Percentiles rank a stretch among this genome's conserved stretches.
Conservation (phyloP, 768 basidiomycete species). For the Tulasnella sp. region DNA sequence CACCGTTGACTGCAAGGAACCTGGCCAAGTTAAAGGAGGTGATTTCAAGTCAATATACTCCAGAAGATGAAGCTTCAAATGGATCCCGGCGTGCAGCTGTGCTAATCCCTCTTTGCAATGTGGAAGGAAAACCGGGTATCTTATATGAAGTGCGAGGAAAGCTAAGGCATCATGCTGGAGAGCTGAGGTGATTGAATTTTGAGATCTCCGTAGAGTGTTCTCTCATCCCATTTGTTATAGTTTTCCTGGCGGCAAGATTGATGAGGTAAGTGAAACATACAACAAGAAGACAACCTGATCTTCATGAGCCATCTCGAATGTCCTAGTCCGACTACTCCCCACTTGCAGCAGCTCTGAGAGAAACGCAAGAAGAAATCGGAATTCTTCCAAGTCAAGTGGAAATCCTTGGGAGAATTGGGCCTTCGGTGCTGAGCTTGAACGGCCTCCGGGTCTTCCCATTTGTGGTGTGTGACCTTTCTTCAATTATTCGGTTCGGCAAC, state of each 20-base stretch:
- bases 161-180: slow-evolving; percentile 59
- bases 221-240: slow-evolving; percentile 27
- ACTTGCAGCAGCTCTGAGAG: slow-evolving; percentile 48
- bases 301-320: slow-evolving; percentile 16
- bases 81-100: slow-evolving; percentile 39
- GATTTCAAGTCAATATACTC: not conserved
- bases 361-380: slow-evolving; percentile 64
- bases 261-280: slow-evolving; percentile 34
- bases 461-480: slow-evolving; percentile 40
- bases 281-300: not conserved
- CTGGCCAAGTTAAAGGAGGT: not conserved
- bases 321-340: slow-evolving; percentile 44
- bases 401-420: slow-evolving; percentile 50
- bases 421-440: slow-evolving; percentile 43
- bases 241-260: slow-evolving; percentile 63
- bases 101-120: slow-evolving; percentile 66
- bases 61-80: not conserved
- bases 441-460: slow-evolving; percentile 63
- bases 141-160: slow-evolving; percentile 59
- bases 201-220: not conserved
- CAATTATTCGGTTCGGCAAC: slow-evolving; percentile 22
- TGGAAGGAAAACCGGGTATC: slow-evolving; percentile 49
- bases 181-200: slow-evolving; percentile 45
- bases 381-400: slow-evolving; percentile 47
- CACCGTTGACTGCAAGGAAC: not conserved